Percentiles rank a stretch among this genome's conserved stretches.
Evolutionary conservation across 768 basidiomycete genomes (phyloP).

Genomic region (Podaxis mareebaensis): DNA sequence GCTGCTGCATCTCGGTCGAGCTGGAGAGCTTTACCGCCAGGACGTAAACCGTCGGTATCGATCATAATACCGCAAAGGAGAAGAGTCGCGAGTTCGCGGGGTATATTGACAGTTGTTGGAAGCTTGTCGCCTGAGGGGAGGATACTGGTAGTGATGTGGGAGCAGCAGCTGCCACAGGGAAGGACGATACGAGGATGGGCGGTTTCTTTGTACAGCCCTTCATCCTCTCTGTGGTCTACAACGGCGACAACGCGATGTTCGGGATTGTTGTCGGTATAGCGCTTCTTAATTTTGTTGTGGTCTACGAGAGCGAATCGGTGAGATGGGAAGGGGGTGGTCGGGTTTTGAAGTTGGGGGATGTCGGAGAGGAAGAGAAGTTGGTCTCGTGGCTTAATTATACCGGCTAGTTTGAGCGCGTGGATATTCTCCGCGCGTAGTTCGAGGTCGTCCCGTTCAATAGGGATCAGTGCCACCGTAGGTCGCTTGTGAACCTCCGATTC

Average conservation of each 20-base stretch:
- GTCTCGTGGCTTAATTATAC: slow-evolving; percentile 46
- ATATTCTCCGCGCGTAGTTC: slow-evolving; percentile 85
- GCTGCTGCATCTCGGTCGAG: slow-evolving; percentile 65
- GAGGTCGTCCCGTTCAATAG: slow-evolving; percentile 68
- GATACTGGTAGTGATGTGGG: slow-evolving; percentile 37
- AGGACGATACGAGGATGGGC: slow-evolving; percentile 68
- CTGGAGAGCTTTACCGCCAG: slow-evolving; percentile 72
- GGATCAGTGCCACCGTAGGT: slow-evolving; percentile 70
- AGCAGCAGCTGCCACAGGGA: slow-evolving; percentile 82
- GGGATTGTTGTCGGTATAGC: slow-evolving; percentile 41
- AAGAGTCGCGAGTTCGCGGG: slow-evolving; percentile 72
- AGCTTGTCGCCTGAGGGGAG: slow-evolving; percentile 22
- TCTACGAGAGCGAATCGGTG: slow-evolving; percentile 82
- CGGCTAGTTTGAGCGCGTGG: slow-evolving; percentile 65
- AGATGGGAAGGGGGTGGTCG: slow-evolving; percentile 42
- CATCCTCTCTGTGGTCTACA: slow-evolving; percentile 93
- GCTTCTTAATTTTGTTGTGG: slow-evolving; percentile 70
- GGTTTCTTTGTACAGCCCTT: slow-evolving; percentile 59
- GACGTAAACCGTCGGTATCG: slow-evolving; percentile 81
- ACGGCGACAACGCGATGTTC: slow-evolving; percentile 66
- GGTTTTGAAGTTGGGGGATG: slow-evolving; percentile 39
- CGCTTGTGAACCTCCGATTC: slow-evolving; percentile 54
- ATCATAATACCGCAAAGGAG: slow-evolving; percentile 80
- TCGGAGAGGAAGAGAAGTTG: slow-evolving; percentile 73
- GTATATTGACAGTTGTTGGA: slow-evolving; percentile 36